Evolutionary conservation across 2,329 filamentous ascomycete genomes (phyloP), one percentile per base, ranked within the genome.

Genomic region (Hypoxylon sp.): DNA sequence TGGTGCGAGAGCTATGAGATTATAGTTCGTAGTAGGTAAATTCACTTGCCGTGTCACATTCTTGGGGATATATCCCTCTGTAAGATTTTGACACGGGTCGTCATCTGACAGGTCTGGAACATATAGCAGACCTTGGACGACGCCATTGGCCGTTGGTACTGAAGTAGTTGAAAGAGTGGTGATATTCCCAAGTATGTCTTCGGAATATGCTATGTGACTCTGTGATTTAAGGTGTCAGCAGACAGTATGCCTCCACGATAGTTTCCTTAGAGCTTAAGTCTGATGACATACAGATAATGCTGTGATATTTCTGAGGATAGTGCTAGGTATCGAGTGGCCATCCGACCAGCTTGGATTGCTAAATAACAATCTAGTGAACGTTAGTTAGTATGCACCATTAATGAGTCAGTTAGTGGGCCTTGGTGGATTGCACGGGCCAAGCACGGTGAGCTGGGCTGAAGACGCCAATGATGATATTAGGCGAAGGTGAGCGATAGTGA

Each of bases 81-180:
- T 83, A 35, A 81, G 71, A 11, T 83, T 75, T 66, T 78, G 78
- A 73, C 92, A 97, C 0, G 77, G 72, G 55, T 87, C 79, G 47
- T 77, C 68, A 7, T 65, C 48, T 4, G 72, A 68, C 29, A 96
- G 78, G 52, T 86, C 82, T 3, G 93, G 94, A 2, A 96, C 88
- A 69, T 94, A 97, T 49, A 97, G 79, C 11, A 97, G 81, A 55
- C 93, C 93, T 58, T 84, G 81, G 25, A 94, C 83, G 44, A 83
- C 75, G 45, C 81, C 81, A 58, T 86, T 82, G 27, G 77, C 70
- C 6, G 76, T 76, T 21, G 81, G 77, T 42, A 83, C 78, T 67
- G 83, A 85, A 54, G 84, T 88, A 21, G 81, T 83, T 2, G 89
- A 89, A 9, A 97, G 77, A 0, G 90, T 95, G 32, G 86, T 89